Conservation (phyloP, 768 basidiomycete genomes). For the Leccinum incarnatum region DNA sequence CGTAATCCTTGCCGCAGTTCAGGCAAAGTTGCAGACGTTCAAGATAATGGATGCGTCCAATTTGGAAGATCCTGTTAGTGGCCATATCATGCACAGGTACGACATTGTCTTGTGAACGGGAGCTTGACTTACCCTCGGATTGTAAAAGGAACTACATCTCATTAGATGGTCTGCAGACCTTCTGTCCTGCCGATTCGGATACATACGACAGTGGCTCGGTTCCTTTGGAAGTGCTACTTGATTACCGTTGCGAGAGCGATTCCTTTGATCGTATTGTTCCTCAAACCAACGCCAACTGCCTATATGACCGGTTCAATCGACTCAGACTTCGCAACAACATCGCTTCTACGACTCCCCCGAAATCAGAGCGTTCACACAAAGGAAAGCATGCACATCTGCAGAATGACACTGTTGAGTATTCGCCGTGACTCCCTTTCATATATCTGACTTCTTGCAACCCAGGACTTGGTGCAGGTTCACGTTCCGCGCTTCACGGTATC, state of each 20-base stretch:
- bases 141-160: constrained; percentile 67
- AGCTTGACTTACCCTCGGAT: constrained; percentile 1
- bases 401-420: constrained; percentile 55
- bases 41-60: constrained; percentile 78
- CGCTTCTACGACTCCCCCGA: constrained; percentile 47
- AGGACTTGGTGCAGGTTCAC: constrained; percentile 82
- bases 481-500: constrained; percentile 87
- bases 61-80: constrained; percentile 78
- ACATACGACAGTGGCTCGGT: constrained; percentile 54
- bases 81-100: constrained; percentile 84
- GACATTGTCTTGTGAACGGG: not conserved
- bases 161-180: constrained; percentile 81
- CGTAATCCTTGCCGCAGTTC: constrained; percentile 73
- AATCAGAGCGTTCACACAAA: constrained; percentile 33
- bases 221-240: constrained; percentile 89
- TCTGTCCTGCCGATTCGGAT: constrained; percentile 59
- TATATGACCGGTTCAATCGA: constrained; percentile 94
- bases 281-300: constrained; percentile 80
- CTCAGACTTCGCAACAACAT: constrained; percentile 75
- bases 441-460: constrained; percentile 10
- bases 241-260: constrained; percentile 75
- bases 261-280: constrained; percentile 89
- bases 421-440: not conserved
- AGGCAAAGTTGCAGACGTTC: constrained; percentile 75
- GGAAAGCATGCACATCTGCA: constrained; percentile 48